phyloP scores from a whole-genome alignment of 2,329 filamentous ascomycete species.

The Verticillium tricorpus region DNA sequence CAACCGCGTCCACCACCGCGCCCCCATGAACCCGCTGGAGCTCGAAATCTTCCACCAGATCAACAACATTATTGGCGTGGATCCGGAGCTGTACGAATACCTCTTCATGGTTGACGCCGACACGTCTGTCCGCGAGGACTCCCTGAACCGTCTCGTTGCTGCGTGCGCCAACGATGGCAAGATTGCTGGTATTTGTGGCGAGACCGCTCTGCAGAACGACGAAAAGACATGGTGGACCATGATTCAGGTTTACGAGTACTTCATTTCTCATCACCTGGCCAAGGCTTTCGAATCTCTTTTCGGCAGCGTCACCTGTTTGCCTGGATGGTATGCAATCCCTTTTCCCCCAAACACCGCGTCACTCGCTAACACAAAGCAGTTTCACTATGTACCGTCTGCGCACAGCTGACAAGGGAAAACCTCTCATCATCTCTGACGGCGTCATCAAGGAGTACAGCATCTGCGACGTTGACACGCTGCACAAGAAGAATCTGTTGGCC shows the following conservation, averaged over 20 bases:
- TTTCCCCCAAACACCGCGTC: background rate
- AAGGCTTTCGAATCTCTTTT: constrained; percentile 98
- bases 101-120: constrained; percentile 97
- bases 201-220: constrained; percentile 94
- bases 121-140: constrained; percentile 88
- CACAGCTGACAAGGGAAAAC: constrained; percentile 89
- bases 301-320: constrained; percentile 96
- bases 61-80: constrained; percentile 98
- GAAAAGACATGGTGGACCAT: constrained; percentile 97
- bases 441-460: constrained; percentile 86
- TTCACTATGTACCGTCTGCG: constrained; percentile 98
- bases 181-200: constrained; percentile 95
- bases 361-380: constrained; percentile 49
- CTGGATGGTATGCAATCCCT: constrained; percentile 76
- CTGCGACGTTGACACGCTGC: constrained; percentile 86
- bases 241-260: constrained; percentile 99
- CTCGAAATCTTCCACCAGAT: constrained; percentile 99
- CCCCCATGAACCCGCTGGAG: constrained; percentile 92
- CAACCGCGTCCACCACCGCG: constrained; percentile 91
- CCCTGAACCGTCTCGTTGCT: constrained; percentile 86
- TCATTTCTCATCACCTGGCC: constrained; percentile 93
- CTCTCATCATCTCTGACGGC: constrained; percentile 85
- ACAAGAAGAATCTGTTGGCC: constrained; percentile 92
- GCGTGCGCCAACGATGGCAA: constrained; percentile 91
- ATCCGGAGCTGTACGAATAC: constrained; percentile 96